These are phyloP conservation scores for Russula emetica DNA, from an alignment of 768 basidiomycete species.

Conservation along the genomic window DNA sequence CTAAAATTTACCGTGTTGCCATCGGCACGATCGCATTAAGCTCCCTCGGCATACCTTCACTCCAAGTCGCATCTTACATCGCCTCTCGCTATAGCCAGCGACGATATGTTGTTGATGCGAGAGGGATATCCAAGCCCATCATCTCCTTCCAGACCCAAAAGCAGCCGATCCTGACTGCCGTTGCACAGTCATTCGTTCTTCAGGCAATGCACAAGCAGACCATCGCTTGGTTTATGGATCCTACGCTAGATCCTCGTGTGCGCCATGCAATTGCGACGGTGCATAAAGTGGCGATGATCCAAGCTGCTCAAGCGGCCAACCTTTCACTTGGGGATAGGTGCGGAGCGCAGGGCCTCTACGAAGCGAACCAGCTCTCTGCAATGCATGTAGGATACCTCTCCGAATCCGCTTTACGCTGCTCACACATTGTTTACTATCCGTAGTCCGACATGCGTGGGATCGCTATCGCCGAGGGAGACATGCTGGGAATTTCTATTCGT, in stretches of 20 bases:
- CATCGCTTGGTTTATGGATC: constrained; percentile 38
- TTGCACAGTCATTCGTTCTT: constrained; percentile 50
- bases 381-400: constrained; percentile 42
- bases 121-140: constrained; percentile 45
- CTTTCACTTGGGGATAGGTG: constrained; percentile 58
- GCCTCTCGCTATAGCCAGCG: constrained; percentile 56
- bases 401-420: constrained; percentile 33
- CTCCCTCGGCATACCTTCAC: constrained; percentile 39
- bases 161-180: constrained; percentile 51
- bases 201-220: constrained; percentile 42
- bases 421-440: not conserved
- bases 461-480: constrained; percentile 49
- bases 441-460: constrained; percentile 31
- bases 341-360: constrained; percentile 63
- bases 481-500: constrained; percentile 46
- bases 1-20: constrained; percentile 29
- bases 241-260: constrained; percentile 42
- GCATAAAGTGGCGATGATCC: constrained; percentile 49
- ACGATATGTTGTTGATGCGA: constrained; percentile 46
- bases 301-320: constrained; percentile 33
- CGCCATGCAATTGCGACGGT: constrained; percentile 54
- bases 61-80: constrained; percentile 52
- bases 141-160: constrained; percentile 63
- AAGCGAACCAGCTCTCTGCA: constrained; percentile 55
- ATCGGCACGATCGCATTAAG: constrained; percentile 31